A percentile compares a stretch with the other conserved stretches of the same genome.
phyloP scores from a whole-genome alignment of 2,329 filamentous ascomycete genomes.

The Sporothrix pallida region DNA sequence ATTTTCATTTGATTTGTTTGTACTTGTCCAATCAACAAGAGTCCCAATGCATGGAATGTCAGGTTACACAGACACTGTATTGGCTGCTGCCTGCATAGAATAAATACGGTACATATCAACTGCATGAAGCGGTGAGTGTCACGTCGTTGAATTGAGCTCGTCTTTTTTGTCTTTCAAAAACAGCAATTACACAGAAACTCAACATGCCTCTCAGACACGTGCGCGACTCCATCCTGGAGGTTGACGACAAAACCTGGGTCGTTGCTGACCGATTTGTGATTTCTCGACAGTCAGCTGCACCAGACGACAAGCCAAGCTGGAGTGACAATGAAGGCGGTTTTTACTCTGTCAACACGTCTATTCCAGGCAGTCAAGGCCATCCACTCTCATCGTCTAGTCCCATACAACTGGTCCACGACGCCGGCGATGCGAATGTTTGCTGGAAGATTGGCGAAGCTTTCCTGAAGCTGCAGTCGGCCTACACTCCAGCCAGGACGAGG shows the following conservation, averaged over 20 bases:
- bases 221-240: slow-evolving; percentile 7
- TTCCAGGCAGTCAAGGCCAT: not conserved
- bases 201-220: not conserved
- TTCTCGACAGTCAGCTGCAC: not conserved
- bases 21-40: too few species aligned
- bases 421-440: not conserved
- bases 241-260: not conserved
- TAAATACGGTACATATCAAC: too few species aligned
- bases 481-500: not conserved
- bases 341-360: not conserved
- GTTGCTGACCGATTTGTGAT: not conserved
- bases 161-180: too few species aligned
- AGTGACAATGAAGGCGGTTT: not conserved
- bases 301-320: not conserved
- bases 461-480: not conserved
- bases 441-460: slow-evolving; percentile 6
- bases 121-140: too few species aligned
- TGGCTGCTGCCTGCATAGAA: too few species aligned
- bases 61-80: too few species aligned
- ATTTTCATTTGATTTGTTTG: too few species aligned
- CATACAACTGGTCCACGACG: not conserved
- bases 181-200: too few species aligned
- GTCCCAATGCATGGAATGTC: too few species aligned
- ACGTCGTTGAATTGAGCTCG: too few species aligned
- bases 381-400: not conserved